Evolutionary conservation across 179 eudicot genomes (phyloP).

Genomic region (Spinacia oleracea): DNA sequence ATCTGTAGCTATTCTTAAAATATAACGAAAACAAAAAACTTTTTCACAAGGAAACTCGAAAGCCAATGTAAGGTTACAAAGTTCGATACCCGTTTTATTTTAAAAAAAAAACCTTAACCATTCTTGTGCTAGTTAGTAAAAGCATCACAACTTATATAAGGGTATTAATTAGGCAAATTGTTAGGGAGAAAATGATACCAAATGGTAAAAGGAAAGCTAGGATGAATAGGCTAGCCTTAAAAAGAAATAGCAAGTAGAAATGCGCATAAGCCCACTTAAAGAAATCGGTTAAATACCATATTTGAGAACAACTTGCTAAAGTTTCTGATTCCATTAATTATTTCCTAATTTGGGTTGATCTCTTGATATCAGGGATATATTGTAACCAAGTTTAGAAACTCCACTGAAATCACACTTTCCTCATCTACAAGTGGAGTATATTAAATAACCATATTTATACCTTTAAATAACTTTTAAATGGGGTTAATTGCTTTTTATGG

Average conservation of each 20-base stretch:
- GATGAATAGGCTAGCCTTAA: slow-evolving; percentile 4
- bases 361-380: slow-evolving; percentile 8
- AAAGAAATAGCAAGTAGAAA: not conserved
- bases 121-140: too few relatives aligned
- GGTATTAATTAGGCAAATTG: not conserved
- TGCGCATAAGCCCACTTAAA: not conserved
- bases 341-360: slow-evolving; percentile 15
- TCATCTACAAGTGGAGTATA: slow-evolving; percentile 15
- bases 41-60: too few relatives aligned
- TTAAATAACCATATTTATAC: not conserved
- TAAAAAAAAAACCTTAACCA: not conserved
- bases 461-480: not conserved
- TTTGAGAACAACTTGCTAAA: slow-evolving; percentile 12
- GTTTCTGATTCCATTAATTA: slow-evolving; percentile 16
- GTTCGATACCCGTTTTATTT: too few relatives aligned
- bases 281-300: slow-evolving; percentile 18
- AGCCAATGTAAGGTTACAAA: not conserved
- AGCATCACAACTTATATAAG: not conserved
- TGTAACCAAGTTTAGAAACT: slow-evolving; percentile 20
- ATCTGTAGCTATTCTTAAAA: too few relatives aligned
- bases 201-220: slow-evolving; percentile 5
- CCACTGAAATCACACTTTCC: slow-evolving; percentile 20
- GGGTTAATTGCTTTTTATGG: not conserved
- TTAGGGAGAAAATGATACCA: not conserved
- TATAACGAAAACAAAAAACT: too few relatives aligned